phyloP scores from a whole-genome alignment of 1,284 basidiomycete species.

The Serendipita sp. region DNA sequence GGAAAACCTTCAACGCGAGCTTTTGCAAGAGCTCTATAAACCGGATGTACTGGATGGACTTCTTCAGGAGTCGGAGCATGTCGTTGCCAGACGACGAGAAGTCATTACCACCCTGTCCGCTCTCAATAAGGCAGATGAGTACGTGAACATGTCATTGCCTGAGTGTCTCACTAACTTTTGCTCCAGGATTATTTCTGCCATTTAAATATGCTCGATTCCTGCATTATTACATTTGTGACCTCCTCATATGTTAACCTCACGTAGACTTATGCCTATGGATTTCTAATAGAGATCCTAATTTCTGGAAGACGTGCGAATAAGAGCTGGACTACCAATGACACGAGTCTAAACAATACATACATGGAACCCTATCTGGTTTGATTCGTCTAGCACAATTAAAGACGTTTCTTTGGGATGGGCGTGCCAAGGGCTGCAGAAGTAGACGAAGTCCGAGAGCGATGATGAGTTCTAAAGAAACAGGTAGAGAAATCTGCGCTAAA shows the following conservation, averaged over 20 bases:
- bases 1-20: constrained; percentile 81
- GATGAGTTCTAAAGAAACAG: neutral
- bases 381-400: neutral
- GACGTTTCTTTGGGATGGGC: neutral
- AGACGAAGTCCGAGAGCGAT: neutral
- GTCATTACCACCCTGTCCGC: constrained; percentile 79
- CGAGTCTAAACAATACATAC: neutral
- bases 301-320: neutral
- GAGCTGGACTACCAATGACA: neutral
- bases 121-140: constrained; percentile 86
- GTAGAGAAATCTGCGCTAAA: constrained; percentile 2
- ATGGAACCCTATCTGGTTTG: neutral
- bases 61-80: constrained; percentile 80
- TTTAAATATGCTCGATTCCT: constrained; percentile 10
- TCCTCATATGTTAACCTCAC: neutral
- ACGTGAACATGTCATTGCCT: constrained; percentile 22
- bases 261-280: neutral
- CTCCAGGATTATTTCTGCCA: constrained; percentile 16
- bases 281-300: neutral
- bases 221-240: neutral
- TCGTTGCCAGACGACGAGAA: constrained; percentile 77
- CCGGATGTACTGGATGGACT: constrained; percentile 84
- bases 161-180: neutral
- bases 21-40: constrained; percentile 81
- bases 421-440: neutral